Conservation (phyloP, 352 stramenopile species). For the Globisporangium spinosum region DNA sequence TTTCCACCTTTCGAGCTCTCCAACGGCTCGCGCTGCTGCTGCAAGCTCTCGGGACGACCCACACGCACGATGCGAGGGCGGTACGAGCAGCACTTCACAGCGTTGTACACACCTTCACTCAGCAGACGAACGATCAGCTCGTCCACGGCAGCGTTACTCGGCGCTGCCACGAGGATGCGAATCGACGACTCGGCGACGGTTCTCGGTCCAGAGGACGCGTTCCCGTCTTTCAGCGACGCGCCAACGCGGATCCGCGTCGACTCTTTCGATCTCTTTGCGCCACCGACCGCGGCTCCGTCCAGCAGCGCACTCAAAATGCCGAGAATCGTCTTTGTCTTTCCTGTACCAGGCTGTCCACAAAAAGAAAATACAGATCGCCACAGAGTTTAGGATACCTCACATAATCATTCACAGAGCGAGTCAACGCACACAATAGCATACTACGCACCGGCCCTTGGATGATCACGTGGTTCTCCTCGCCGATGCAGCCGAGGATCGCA, state of each 20-base stretch:
- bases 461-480: slow-evolving; percentile 58
- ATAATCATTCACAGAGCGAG: neutral
- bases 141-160: slow-evolving; percentile 79
- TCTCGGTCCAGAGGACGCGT: slow-evolving; percentile 28
- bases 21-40: slow-evolving; percentile 26
- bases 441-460: slow-evolving; percentile 77
- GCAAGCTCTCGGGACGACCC: slow-evolving; percentile 50
- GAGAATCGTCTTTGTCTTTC: slow-evolving; percentile 83
- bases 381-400: neutral
- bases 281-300: slow-evolving; percentile 55
- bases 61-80: slow-evolving; percentile 70
- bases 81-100: slow-evolving; percentile 40
- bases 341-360: slow-evolving; percentile 56
- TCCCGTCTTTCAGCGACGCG: slow-evolving; percentile 47
- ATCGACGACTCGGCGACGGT: slow-evolving; percentile 58
- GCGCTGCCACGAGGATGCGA: slow-evolving; percentile 68
- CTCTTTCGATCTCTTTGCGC: slow-evolving; percentile 41
- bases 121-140: slow-evolving; percentile 70
- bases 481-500: slow-evolving; percentile 64
- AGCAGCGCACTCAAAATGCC: slow-evolving; percentile 69
- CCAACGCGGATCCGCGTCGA: slow-evolving; percentile 68
- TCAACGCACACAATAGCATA: slow-evolving; percentile 9
- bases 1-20: slow-evolving; percentile 24
- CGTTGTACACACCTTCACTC: slow-evolving; percentile 59
- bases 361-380: neutral